These are phyloP conservation scores for Hortaea werneckii DNA, from an alignment of 2,329 filamentous ascomycete genomes.

Conservation along the genomic window DNA sequence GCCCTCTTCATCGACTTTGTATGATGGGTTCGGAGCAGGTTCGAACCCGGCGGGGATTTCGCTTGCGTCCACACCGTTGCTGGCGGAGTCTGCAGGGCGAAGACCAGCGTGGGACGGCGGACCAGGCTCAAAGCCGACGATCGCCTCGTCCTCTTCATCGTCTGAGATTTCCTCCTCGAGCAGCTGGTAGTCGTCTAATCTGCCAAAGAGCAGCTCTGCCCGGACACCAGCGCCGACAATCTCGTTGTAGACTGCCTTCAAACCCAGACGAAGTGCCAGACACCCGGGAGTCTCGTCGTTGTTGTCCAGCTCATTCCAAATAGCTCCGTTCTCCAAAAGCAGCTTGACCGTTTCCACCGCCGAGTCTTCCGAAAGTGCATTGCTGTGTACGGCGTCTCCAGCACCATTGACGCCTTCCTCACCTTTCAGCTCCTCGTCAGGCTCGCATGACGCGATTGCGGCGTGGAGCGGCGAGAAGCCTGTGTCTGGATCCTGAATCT, in stretches of 20 bases:
- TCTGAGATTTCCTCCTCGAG: constrained; percentile 50
- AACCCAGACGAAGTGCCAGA: constrained; percentile 59
- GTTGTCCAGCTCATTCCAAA: constrained; percentile 90
- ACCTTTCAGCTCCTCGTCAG: constrained; percentile 28
- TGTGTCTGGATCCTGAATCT: constrained; percentile 73
- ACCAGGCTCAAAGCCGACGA: constrained; percentile 24
- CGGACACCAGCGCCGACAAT: constrained; percentile 85
- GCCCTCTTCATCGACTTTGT: constrained; percentile 18
- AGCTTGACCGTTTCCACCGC: constrained; percentile 61
- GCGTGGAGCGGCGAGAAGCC: constrained; percentile 84
- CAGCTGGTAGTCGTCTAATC: constrained; percentile 72
- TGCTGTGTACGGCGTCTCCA: constrained; percentile 24
- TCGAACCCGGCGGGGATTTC: constrained; percentile 19
- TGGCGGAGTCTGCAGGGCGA: background rate
- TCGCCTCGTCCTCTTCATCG: constrained; percentile 28
- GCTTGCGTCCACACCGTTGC: background rate
- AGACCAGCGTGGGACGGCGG: constrained; percentile 8
- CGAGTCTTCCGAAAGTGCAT: constrained; percentile 40
- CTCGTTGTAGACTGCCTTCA: constrained; percentile 62
- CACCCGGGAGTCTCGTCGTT: constrained; percentile 88
- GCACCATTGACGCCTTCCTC: constrained; percentile 18
- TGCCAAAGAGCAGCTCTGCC: constrained; percentile 74
- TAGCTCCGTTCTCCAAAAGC: constrained; percentile 77
- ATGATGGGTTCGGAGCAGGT: constrained; percentile 23
- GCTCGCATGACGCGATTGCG: constrained; percentile 58